A percentile compares a stretch with the other conserved stretches of the same genome.
Evolutionary conservation across 768 basidiomycete genomes (phyloP).

Genomic region (Hericium erinaceus): DNA sequence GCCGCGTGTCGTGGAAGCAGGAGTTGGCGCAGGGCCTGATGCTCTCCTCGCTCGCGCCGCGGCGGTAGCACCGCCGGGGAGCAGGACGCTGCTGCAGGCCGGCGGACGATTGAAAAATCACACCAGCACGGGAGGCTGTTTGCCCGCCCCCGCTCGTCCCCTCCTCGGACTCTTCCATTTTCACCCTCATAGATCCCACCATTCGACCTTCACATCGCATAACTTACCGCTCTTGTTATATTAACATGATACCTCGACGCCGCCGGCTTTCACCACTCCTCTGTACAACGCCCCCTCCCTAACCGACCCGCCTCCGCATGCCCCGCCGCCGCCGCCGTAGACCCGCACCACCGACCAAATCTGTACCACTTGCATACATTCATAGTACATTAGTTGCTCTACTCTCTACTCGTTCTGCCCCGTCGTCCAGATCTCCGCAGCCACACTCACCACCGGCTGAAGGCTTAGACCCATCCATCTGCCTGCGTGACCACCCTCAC

Average conservation of each 20-base stretch:
- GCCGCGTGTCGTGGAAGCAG: slow-evolving; percentile 74
- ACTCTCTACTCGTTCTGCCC: too few species aligned
- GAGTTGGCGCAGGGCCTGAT: slow-evolving; percentile 72
- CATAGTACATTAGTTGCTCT: too few species aligned
- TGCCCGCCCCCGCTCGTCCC: background rate
- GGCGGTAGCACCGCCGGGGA: slow-evolving; percentile 26
- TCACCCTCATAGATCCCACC: slow-evolving; percentile 9
- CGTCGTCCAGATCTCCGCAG: too few species aligned
- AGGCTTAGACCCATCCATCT: too few species aligned
- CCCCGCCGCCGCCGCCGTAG: too few species aligned
- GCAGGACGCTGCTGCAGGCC: background rate
- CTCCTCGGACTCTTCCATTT: background rate
- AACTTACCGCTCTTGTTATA: slow-evolving; percentile 11
- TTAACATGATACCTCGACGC: slow-evolving; percentile 12
- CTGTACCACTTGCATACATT: too few species aligned
- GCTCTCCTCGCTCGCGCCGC: slow-evolving; percentile 59
- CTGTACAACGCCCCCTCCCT: too few species aligned
- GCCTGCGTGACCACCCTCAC: too few species aligned
- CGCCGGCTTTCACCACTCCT: background rate
- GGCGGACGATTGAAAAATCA: background rate
- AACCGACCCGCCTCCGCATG: too few species aligned
- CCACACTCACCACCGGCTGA: too few species aligned
- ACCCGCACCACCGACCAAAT: too few species aligned
- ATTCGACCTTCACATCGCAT: slow-evolving; percentile 6
- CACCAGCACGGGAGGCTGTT: background rate